A percentile compares a stretch with the other conserved stretches of the same genome.
Conservation (phyloP, 768 basidiomycete species). For the Leucosporidium creatinivorum region DNA sequence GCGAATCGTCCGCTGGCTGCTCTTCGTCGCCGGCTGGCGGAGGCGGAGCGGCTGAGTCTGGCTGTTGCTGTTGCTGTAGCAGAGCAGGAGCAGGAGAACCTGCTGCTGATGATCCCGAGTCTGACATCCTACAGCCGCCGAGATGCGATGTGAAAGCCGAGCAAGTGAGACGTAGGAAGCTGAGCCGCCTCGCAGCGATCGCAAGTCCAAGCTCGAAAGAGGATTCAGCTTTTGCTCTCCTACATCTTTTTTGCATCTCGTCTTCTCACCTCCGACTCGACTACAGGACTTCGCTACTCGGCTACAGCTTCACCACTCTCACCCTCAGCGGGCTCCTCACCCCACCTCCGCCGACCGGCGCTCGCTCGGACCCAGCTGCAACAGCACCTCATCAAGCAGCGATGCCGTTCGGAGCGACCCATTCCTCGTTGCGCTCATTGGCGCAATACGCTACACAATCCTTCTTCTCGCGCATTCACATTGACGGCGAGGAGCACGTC, state of each 20-base stretch:
- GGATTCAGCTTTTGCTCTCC: background rate
- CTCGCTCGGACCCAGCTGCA: no score
- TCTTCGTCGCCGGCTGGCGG: no score
- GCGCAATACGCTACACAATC: conserved; percentile 19
- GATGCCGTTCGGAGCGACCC: conserved; percentile 42
- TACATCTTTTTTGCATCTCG: background rate
- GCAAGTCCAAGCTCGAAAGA: background rate
- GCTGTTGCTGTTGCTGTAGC: no score
- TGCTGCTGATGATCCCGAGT: no score
- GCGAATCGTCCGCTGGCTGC: background rate
- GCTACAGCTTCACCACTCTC: background rate
- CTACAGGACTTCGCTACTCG: background rate
- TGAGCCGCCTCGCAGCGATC: no score
- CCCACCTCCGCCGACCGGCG: background rate
- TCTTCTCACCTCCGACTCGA: background rate
- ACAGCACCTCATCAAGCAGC: background rate
- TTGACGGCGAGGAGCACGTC: conserved; percentile 6
- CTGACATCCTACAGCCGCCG: no score
- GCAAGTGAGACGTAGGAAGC: no score
- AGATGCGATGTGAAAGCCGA: no score
- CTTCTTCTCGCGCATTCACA: conserved; percentile 20
- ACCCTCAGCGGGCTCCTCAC: background rate
- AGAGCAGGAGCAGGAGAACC: no score
- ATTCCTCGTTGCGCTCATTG: conserved; percentile 24
- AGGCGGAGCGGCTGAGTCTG: no score